Percentiles rank a stretch among this genome's conserved stretches.
These are phyloP conservation scores for Aureobasidium sp. DNA, from an alignment of 2,329 filamentous ascomycete species.

Conservation along the genomic window DNA sequence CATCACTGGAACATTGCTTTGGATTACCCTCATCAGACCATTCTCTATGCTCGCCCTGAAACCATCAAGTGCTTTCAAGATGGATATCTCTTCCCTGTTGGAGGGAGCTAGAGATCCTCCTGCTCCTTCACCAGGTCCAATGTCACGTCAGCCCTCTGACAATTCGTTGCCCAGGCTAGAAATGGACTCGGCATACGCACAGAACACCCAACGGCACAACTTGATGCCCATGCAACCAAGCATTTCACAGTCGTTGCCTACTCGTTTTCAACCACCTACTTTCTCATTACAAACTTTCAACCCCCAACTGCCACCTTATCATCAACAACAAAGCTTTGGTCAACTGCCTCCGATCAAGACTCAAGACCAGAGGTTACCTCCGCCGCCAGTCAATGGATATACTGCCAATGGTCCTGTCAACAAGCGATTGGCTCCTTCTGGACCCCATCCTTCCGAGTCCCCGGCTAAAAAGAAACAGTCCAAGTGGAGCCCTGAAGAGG, in stretches of 20 bases:
- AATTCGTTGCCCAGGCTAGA: slow-evolving; percentile 11
- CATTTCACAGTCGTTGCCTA: slow-evolving; percentile 4
- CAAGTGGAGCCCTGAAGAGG: slow-evolving; percentile 93
- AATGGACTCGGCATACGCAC: neutral
- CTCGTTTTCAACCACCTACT: slow-evolving; percentile 8
- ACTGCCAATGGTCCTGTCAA: slow-evolving; percentile 19
- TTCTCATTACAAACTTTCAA: slow-evolving; percentile 19
- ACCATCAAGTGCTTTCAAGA: slow-evolving; percentile 56
- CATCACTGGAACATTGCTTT: neutral
- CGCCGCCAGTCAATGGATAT: slow-evolving; percentile 18
- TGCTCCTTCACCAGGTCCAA: slow-evolving; percentile 53
- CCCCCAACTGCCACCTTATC: slow-evolving; percentile 26
- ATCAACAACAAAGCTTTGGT: slow-evolving; percentile 18
- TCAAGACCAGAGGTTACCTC: slow-evolving; percentile 18
- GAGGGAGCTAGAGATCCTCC: slow-evolving; percentile 59
- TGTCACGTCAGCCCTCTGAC: slow-evolving; percentile 25
- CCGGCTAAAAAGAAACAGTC: slow-evolving; percentile 92
- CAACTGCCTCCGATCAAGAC: slow-evolving; percentile 11
- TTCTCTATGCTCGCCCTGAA: slow-evolving; percentile 36
- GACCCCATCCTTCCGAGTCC: slow-evolving; percentile 47
- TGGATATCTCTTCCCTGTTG: slow-evolving; percentile 92
- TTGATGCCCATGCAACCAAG: slow-evolving; percentile 10
- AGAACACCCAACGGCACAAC: neutral
- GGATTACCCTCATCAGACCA: neutral
- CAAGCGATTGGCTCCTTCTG: slow-evolving; percentile 38